Percentiles rank a stretch among this genome's conserved stretches.
phyloP scores from a whole-genome alignment of 177 flowering plant genomes.

The Vitis hybrid region DNA sequence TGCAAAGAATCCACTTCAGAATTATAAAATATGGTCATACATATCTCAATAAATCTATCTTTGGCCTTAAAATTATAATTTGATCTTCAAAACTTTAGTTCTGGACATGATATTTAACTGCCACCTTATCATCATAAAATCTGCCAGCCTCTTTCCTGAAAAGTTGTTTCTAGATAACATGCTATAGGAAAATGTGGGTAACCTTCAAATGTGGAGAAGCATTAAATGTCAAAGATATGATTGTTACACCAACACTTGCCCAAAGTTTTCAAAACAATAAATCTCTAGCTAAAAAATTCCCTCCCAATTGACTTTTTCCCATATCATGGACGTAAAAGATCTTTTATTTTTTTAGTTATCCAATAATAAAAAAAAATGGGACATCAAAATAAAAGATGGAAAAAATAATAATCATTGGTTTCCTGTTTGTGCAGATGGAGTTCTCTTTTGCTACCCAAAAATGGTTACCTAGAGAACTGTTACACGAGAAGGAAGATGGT shows the following conservation, averaged over 20 bases:
- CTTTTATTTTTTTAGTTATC: not conserved
- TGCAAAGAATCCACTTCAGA: not conserved
- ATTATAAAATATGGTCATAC: not conserved
- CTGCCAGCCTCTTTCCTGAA: not conserved
- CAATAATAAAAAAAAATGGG: not conserved
- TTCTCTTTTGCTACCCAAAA: constrained; percentile 79
- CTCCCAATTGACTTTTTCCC: not conserved
- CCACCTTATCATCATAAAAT: not conserved
- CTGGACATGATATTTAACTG: not conserved
- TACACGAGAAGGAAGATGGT: constrained; percentile 37
- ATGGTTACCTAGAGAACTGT: constrained; percentile 65
- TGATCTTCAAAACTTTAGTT: not conserved
- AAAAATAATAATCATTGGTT: not conserved
- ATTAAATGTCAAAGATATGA: too few species aligned
- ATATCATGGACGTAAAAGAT: not conserved
- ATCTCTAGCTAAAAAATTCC: too few species aligned
- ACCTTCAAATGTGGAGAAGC: not conserved
- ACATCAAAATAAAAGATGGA: not conserved
- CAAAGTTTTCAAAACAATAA: too few species aligned
- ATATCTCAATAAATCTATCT: not conserved
- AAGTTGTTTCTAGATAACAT: not conserved
- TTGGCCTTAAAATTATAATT: not conserved
- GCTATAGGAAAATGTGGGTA: not conserved
- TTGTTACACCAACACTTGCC: too few species aligned
- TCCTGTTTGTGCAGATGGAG: constrained; percentile 74